Evolutionary conservation across 208 protist species (phyloP).

Genomic region (Crithidia fasciculata): DNA sequence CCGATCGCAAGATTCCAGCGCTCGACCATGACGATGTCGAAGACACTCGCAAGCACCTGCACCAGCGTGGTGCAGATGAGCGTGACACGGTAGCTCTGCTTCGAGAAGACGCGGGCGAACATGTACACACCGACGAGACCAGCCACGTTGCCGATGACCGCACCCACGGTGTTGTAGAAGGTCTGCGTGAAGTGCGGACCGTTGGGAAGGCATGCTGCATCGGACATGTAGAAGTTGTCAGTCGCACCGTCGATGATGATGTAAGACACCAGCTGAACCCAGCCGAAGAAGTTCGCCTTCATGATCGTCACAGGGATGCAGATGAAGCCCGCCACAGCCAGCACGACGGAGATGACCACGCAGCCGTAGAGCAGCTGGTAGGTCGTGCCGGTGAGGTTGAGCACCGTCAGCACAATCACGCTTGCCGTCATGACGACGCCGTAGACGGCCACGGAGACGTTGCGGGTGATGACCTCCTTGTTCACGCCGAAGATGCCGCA

Average conservation of each 20-base stretch:
- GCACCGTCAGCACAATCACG: constrained; percentile 35
- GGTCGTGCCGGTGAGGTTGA: constrained; percentile 40
- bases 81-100: constrained; percentile 53
- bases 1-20: constrained; percentile 62
- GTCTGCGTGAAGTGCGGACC: constrained; percentile 55
- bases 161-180: constrained; percentile 52
- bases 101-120: constrained; percentile 49
- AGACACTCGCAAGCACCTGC: constrained; percentile 46
- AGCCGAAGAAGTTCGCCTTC: constrained; percentile 18
- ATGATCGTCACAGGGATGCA: not conserved
- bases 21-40: constrained; percentile 73
- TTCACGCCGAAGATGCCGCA: constrained; percentile 42
- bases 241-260: constrained; percentile 52
- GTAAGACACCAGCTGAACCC: constrained; percentile 41
- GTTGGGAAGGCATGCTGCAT: constrained; percentile 37
- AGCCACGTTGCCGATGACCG: constrained; percentile 46
- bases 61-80: constrained; percentile 58
- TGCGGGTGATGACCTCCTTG: constrained; percentile 32
- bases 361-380: constrained; percentile 37
- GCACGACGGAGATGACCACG: constrained; percentile 37
- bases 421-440: constrained; percentile 41
- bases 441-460: constrained; percentile 37
- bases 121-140: constrained; percentile 53
- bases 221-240: constrained; percentile 55
- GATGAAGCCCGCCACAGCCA: not conserved